Evolutionary conservation across 1,284 basidiomycete genomes (phyloP).

Genomic region (Fomitopsis palustris): DNA sequence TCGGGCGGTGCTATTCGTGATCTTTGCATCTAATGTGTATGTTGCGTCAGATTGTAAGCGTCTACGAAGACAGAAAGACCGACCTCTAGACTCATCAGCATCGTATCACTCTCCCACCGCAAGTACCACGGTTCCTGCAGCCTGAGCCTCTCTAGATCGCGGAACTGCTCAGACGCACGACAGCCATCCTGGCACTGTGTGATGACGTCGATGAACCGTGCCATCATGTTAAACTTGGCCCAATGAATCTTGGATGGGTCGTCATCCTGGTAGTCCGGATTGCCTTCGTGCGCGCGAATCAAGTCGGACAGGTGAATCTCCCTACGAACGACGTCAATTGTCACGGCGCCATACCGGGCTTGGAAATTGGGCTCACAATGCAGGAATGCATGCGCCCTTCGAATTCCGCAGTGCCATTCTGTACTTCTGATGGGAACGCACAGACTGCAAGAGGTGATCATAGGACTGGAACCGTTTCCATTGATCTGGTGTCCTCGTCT

Average conservation of each 20-base stretch:
- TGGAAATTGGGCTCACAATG: conserved; percentile 49
- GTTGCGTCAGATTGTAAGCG: background rate
- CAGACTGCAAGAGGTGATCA: conserved; percentile 71
- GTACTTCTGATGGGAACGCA: conserved; percentile 74
- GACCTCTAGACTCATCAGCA: conserved; percentile 66
- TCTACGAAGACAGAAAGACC: conserved; percentile 11
- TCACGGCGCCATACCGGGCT: background rate
- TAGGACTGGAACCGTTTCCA: conserved; percentile 73
- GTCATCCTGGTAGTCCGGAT: conserved; percentile 57
- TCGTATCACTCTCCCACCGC: conserved; percentile 39
- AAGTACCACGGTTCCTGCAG: conserved; percentile 34
- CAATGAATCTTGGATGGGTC: conserved; percentile 72
- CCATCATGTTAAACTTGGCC: conserved; percentile 86
- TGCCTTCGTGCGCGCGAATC: conserved; percentile 74
- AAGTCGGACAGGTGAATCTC: conserved; percentile 84
- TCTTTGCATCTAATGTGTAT: conserved; percentile 48
- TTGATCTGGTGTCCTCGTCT: conserved; percentile 53
- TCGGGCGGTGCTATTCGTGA: conserved; percentile 41
- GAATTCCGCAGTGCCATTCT: conserved; percentile 76
- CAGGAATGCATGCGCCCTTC: conserved; percentile 78
- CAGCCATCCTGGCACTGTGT: conserved; percentile 73
- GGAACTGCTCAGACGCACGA: conserved; percentile 34
- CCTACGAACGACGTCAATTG: conserved; percentile 34
- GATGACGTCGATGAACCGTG: conserved; percentile 67
- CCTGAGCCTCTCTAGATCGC: conserved; percentile 50